Conservation (phyloP, 225 moss, liverwort and hornwort species). For the Bryoerythrophyllum caledonicum region DNA sequence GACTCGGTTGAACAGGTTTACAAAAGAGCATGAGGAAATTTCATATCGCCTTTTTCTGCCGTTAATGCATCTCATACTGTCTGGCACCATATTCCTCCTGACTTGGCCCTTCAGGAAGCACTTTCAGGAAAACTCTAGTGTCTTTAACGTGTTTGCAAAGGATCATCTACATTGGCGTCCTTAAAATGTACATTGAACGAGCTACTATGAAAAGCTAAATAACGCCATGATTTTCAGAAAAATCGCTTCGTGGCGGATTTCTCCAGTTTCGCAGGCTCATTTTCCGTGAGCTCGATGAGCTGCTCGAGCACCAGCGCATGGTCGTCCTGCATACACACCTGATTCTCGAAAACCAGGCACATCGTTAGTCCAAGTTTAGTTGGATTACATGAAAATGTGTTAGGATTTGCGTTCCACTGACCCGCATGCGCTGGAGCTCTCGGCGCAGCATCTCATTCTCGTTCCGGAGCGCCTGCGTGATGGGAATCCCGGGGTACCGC, state of each 20-base stretch:
- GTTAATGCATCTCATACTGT: too few relatives aligned
- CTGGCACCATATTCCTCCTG: too few relatives aligned
- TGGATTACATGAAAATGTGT: background rate
- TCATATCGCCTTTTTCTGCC: too few relatives aligned
- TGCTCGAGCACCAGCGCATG: slow-evolving; percentile 81
- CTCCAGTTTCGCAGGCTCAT: slow-evolving; percentile 48
- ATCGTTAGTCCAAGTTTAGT: background rate
- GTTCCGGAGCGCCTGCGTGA: slow-evolving; percentile 67
- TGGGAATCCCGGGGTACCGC: slow-evolving; percentile 77
- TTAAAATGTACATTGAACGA: slow-evolving; percentile 13
- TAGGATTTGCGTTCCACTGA: background rate
- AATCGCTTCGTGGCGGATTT: slow-evolving; percentile 44
- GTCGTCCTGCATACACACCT: slow-evolving; percentile 74
- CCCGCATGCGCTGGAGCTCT: slow-evolving; percentile 77
- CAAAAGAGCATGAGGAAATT: too few relatives aligned
- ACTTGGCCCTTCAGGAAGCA: too few relatives aligned
- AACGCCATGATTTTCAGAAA: slow-evolving; percentile 26
- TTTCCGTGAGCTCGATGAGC: slow-evolving; percentile 86
- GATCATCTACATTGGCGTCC: slow-evolving; percentile 10
- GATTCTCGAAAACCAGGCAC: slow-evolving; percentile 7
- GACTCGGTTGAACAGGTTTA: background rate
- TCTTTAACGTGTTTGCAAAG: slow-evolving; percentile 17
- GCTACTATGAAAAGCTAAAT: too few relatives aligned
- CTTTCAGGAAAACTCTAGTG: too few relatives aligned
- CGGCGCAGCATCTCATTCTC: slow-evolving; percentile 82